Evolutionary conservation across 2,329 filamentous ascomycete genomes (phyloP), one percentile per base, ranked within the genome.

Genomic region (Emergomyces pasteurianus): DNA sequence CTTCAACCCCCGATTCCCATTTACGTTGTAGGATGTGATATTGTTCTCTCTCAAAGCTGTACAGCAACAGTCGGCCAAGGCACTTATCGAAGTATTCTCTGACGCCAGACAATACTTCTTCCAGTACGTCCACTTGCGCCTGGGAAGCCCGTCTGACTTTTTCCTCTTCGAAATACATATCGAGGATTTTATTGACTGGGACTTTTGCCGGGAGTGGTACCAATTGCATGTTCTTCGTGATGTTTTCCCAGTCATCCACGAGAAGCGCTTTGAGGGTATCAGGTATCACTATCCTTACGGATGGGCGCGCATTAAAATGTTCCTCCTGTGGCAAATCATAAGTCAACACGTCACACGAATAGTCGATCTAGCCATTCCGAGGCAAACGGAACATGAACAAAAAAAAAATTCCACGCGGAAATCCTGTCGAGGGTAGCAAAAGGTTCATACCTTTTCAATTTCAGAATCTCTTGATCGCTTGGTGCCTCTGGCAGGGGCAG

Each of bases 211-310:
- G 94, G 18, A 99, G 80, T 1, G 89, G 86, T 38, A 96, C 90
- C 3, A 97, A 85, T 71, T 92, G 89, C 67, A 90, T 85, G 71
- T 95, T 94, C 77, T 96, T 97, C 61, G 94, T 99, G 63, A 99
- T 86, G 68, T 96, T 95, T 74, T 99, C 94, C 94, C 94, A 99
- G 73, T 99, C 94, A 72, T 99, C 94, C 26, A 99, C 94, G 2
- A 99, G 84, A 64, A 95, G 82, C 18, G 89, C 90, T 78, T 97
- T 96, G 66, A 99, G 81, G 65, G 88, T 85, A 71, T 97, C 94
- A 0, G 94, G 91, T 65, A 97, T 86, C 57, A 86, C 82, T 49
- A 99, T 83, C 68, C 90, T 89, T 69, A 99, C 87, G 21, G 90
- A 90, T 23, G 92, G 92, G 61, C 91, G 86, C 64, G 83, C 81